Percentiles rank a stretch among this genome's conserved stretches.
phyloP scores from a whole-genome alignment of 2,329 filamentous ascomycete genomes.

The Hortaea sp. region DNA sequence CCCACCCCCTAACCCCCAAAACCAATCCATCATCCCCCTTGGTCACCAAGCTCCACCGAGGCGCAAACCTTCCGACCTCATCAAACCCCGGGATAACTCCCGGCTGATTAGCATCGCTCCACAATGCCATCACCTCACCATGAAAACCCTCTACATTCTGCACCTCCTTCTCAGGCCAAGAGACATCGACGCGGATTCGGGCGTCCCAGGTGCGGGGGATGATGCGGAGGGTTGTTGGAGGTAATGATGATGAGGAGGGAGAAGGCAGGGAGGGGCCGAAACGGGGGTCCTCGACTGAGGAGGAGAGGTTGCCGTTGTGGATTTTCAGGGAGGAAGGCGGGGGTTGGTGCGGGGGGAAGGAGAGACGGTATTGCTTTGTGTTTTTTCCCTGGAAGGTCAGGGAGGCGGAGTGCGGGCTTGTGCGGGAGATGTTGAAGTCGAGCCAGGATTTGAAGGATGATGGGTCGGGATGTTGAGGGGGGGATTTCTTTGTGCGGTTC shows the following conservation, averaged over 20 bases:
- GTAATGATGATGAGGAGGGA: background rate
- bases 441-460: conserved; percentile 43
- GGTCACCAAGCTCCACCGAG: conserved; percentile 67
- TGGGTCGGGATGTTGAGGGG: background rate
- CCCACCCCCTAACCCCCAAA: conserved; percentile 64
- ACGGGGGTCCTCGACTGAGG: conserved; percentile 8
- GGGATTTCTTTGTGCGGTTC: conserved; percentile 9
- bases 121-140: conserved; percentile 66
- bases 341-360: conserved; percentile 46
- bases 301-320: conserved; percentile 28
- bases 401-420: conserved; percentile 43
- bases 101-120: conserved; percentile 70
- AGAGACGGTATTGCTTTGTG: conserved; percentile 67
- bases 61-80: conserved; percentile 65
- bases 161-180: conserved; percentile 44
- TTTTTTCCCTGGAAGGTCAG: conserved; percentile 62
- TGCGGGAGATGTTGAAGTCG: conserved; percentile 48
- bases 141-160: conserved; percentile 32
- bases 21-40: conserved; percentile 72
- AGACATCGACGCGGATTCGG: conserved; percentile 65
- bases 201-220: conserved; percentile 75
- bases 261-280: background rate
- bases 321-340: conserved; percentile 58
- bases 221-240: conserved; percentile 53
- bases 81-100: conserved; percentile 73